Percentiles rank a stretch among this genome's conserved stretches.
These are phyloP conservation scores for Chrysoporthe puriensis DNA, from an alignment of 2,329 filamentous ascomycete species.

Conservation along the genomic window DNA sequence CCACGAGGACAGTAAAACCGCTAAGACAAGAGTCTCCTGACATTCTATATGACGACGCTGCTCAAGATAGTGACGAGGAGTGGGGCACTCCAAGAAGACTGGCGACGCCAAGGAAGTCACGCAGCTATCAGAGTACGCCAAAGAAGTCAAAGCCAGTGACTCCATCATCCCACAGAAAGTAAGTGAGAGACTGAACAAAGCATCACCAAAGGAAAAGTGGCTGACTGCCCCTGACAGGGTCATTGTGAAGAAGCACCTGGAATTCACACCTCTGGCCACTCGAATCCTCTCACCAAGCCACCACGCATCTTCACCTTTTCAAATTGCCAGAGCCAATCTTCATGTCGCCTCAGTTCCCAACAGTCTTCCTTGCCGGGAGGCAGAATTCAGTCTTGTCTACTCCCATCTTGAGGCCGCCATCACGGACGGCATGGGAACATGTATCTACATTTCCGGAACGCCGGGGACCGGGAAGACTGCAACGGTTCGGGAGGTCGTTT, in stretches of 20 bases:
- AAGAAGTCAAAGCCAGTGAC: constrained; percentile 54
- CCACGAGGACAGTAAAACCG: constrained; percentile 57
- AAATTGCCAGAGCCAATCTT: constrained; percentile 82
- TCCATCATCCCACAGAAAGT: constrained; percentile 47
- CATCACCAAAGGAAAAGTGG: constrained; percentile 39
- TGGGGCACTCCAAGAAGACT: constrained; percentile 35
- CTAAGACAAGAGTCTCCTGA: constrained; percentile 37
- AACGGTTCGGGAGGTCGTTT: constrained; percentile 92
- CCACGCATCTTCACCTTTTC: constrained; percentile 83
- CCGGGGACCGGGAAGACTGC: constrained; percentile 97
- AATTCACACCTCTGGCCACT: constrained; percentile 94
- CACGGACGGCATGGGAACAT: constrained; percentile 87
- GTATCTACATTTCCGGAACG: constrained; percentile 99
- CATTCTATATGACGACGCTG: constrained; percentile 37
- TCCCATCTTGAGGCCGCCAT: constrained; percentile 94
- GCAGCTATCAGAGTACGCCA: constrained; percentile 51
- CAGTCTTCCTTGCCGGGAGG: constrained; percentile 87
- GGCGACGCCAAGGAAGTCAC: constrained; percentile 39
- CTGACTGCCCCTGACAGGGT: constrained; percentile 48
- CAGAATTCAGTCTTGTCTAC: constrained; percentile 90
- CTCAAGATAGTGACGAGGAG: constrained; percentile 40
- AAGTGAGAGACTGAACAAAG: constrained; percentile 42
- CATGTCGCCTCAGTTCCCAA: constrained; percentile 93
- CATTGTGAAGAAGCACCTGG: constrained; percentile 82
- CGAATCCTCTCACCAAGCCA: constrained; percentile 77